Conservation (phyloP, 164 flowering plant species). For the Vitis rupestris region DNA sequence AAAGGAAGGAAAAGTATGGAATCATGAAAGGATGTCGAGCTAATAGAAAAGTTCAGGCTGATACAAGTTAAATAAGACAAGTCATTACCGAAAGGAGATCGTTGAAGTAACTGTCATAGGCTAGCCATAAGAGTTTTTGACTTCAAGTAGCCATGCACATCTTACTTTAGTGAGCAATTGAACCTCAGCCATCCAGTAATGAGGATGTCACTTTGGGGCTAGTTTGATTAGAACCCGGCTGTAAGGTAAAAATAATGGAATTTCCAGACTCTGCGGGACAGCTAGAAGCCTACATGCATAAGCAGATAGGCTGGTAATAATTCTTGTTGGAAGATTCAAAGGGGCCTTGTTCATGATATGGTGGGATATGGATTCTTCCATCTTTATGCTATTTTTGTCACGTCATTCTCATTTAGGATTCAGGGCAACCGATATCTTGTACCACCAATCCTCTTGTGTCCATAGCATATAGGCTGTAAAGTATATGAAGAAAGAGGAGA, state of each 20-base stretch:
- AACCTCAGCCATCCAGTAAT: background rate
- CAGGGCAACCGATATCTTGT: background rate
- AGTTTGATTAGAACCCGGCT: background rate
- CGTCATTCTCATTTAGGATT: background rate
- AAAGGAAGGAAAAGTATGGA: background rate
- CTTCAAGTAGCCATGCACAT: no score
- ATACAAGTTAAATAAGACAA: background rate
- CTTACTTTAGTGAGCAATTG: background rate
- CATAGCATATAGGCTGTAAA: background rate
- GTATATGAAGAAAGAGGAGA: background rate
- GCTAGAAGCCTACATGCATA: background rate
- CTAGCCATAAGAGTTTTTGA: background rate
- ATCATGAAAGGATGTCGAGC: background rate
- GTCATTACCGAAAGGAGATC: no score
- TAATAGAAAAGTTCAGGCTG: background rate
- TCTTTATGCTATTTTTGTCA: conserved; percentile 2
- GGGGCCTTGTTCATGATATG: background rate
- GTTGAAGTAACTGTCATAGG: background rate
- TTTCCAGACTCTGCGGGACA: conserved; percentile 1
- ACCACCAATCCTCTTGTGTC: background rate
- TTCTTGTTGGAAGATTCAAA: conserved; percentile 3
- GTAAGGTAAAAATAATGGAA: background rate
- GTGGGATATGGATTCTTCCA: conserved; percentile 2
- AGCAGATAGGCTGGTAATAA: background rate
- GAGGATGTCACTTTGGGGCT: background rate